These are phyloP conservation scores for Rhytidhysteron rufulum DNA, from an alignment of 2,329 filamentous ascomycete genomes.

Conservation along the genomic window DNA sequence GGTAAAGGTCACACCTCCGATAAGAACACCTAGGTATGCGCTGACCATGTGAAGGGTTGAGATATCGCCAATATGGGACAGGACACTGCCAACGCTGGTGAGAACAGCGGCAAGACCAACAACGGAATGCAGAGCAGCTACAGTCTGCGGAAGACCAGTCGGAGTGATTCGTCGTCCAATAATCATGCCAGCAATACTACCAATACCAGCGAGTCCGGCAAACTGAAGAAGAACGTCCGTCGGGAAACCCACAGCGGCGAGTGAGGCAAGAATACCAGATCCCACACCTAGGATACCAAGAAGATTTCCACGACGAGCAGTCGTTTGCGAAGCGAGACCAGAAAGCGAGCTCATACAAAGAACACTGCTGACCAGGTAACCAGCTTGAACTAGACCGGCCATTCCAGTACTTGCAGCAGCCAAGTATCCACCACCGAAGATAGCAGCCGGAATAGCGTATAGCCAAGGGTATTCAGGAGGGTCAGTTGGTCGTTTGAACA, in stretches of 20 bases:
- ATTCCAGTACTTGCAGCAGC: conserved; percentile 77
- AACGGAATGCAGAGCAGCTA: conserved; percentile 84
- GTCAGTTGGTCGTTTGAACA: conserved; percentile 58
- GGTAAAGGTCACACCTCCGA: conserved; percentile 84
- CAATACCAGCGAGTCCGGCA: conserved; percentile 68
- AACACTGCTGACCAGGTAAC: conserved; percentile 79
- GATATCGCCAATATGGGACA: conserved; percentile 66
- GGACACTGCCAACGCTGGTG: conserved; percentile 82
- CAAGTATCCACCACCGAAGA: conserved; percentile 79
- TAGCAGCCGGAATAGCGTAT: conserved; percentile 69
- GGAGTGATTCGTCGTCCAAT: conserved; percentile 86
- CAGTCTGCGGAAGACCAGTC: conserved; percentile 83
- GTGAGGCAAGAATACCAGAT: conserved; percentile 76
- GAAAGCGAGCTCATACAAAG: conserved; percentile 79
- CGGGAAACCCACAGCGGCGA: conserved; percentile 76
- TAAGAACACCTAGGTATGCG: conserved; percentile 80
- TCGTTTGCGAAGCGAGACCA: conserved; percentile 74
- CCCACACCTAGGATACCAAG: conserved; percentile 82
- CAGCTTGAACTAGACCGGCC: conserved; percentile 79
- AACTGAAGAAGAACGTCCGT: conserved; percentile 78
- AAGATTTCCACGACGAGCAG: conserved; percentile 79
- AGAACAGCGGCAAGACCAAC: conserved; percentile 85
- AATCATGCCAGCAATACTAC: conserved; percentile 64
- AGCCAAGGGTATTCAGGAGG: conserved; percentile 86
- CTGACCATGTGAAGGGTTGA: conserved; percentile 80